phyloP scores from a whole-genome alignment of 306 rosid species.

The Castanea mollissima region DNA sequence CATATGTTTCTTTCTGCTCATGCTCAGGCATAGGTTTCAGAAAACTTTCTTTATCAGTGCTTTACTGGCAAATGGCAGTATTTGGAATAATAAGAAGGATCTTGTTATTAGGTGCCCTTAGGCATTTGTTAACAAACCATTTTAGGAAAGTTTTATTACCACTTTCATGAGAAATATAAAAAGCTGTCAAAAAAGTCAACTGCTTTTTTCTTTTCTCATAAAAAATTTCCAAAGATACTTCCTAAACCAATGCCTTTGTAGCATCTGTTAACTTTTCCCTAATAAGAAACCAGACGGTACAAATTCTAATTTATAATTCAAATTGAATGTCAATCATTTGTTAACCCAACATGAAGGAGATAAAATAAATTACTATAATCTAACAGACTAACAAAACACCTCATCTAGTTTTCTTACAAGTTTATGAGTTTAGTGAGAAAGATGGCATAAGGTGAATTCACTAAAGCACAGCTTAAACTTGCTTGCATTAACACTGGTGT shows the following conservation, averaged over 20 bases:
- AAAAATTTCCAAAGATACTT: too few relatives aligned
- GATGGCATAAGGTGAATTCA: neutral
- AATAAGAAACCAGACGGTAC: neutral
- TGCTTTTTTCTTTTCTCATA: too few relatives aligned
- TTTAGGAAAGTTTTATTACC: too few relatives aligned
- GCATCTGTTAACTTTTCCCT: too few relatives aligned
- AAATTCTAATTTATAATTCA: neutral
- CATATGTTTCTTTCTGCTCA: too few relatives aligned
- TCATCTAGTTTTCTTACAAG: neutral
- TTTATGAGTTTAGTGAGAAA: neutral
- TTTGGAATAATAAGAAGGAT: neutral
- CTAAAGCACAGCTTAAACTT: neutral
- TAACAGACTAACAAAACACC: too few relatives aligned
- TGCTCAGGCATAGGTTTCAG: neutral
- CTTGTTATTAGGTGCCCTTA: too few relatives aligned
- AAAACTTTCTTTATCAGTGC: neutral
- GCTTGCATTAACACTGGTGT: too few relatives aligned
- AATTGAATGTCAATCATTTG: neutral
- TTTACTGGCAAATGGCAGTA: neutral
- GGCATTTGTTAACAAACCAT: too few relatives aligned
- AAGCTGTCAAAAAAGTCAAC: too few relatives aligned
- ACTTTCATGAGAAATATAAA: too few relatives aligned
- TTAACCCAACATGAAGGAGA: neutral
- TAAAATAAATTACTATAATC: constrained; percentile 10
- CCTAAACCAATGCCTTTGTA: too few relatives aligned